Base-by-base conservation (phyloP, 805 yeast species). In the Saturnispora saitoi region DNA sequence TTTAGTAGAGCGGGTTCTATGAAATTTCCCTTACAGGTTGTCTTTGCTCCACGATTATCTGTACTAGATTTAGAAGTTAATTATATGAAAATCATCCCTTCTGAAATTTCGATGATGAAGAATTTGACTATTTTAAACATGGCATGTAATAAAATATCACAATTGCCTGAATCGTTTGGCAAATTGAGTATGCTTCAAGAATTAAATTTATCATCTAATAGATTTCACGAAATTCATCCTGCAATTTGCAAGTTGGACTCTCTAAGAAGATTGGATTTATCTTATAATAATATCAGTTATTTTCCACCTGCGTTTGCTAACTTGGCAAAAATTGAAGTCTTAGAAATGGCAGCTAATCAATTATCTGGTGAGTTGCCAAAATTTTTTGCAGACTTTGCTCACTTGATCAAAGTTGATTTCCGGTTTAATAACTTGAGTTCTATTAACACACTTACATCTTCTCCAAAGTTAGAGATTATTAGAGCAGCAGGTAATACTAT, bases 191-290 rank as follows among this genome's bases (percentile, higher is more conserved):
- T 72, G 52, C 67, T 86, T 55, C 73, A 75, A 49, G 64, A 74
- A 5, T 67, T 93, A 54, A 87, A 93, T 60, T 66, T 93, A 42
- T 79, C 95, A 2, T 89, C 96, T 3, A 93, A 95, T 61, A 70
- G 75, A 51, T 78, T 86, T 58, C 72, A 72, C 41, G 55, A 55
- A 2, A 81, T 80, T 52, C 95, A 93, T 0, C 83, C 77, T 46
- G 75, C 83, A 2, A 68, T 91, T 17, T 78, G 79, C 54, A 72
- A 75, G 22, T 71, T 91, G 52, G 59, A 70, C 0, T 75, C 75
- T 45, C 71, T 91, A 47, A 67, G 70, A 39, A 83, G 82, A 47
- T 70, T 93, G 53, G 95, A 91, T 60, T 60, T 91, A 39, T 86
- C 96, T 0, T 90, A 87, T 65, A 93, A 93, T 63, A 77, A 78